These are phyloP conservation scores for Floccularia luteovirens DNA, from an alignment of 768 basidiomycete genomes.

Conservation along the genomic window DNA sequence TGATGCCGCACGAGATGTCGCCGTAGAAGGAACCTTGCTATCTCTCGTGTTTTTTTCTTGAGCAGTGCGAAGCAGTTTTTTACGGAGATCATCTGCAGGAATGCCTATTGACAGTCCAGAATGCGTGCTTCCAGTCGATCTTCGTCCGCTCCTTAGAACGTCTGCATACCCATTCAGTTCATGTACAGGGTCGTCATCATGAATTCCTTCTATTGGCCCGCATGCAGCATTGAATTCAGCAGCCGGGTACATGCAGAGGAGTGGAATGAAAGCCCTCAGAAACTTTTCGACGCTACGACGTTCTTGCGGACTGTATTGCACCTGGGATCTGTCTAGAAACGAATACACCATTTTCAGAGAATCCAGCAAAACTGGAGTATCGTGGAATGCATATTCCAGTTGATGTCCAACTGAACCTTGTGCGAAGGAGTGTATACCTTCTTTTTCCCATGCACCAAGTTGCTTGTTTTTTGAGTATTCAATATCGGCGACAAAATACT, in stretches of 20 bases:
- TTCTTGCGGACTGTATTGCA: constrained; percentile 68
- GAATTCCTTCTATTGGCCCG: constrained; percentile 43
- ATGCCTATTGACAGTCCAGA: constrained; percentile 36
- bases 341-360: constrained; percentile 84
- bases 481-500: constrained; percentile 75
- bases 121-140: constrained; percentile 34
- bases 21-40: constrained; percentile 18
- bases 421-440: constrained; percentile 28
- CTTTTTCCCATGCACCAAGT: constrained; percentile 26
- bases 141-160: constrained; percentile 34
- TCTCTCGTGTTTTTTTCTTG: constrained; percentile 44
- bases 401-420: constrained; percentile 56
- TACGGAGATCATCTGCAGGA: constrained; percentile 64
- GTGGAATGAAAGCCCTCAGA: constrained; percentile 76
- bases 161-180: constrained; percentile 22
- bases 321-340: constrained; percentile 84
- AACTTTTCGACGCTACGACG: constrained; percentile 80
- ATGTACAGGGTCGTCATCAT: constrained; percentile 29
- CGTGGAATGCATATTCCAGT: constrained; percentile 71
- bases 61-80: constrained; percentile 70
- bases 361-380: constrained; percentile 80
- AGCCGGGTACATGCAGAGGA: constrained; percentile 64
- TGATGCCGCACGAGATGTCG: constrained; percentile 34
- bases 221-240: constrained; percentile 62
- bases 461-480: constrained; percentile 63